Base-by-base conservation (phyloP, 306 rosid genomes). In the Alnus rubra region DNA sequence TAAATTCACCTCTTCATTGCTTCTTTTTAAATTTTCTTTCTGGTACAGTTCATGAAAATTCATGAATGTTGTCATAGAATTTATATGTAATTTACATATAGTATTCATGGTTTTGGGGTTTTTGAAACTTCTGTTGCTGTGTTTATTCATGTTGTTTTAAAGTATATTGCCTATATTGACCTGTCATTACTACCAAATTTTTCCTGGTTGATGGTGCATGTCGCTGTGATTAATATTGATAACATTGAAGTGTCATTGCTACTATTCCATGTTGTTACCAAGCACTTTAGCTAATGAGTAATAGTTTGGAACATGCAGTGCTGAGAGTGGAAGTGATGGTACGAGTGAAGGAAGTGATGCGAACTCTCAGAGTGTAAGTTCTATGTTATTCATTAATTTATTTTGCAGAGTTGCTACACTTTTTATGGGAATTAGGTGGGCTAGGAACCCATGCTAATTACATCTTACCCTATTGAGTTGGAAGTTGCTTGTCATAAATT, bases 301-400 rank as follows among this genome's bases (percentile, higher is more conserved):
- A 54, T 73, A 45, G 80, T 78, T 74, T 69, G 84, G 81, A 79
- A 74, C 76, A 54, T 92, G 89, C 93, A 95, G 98, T 88, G 94
- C 92, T 84, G 98, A 92, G 75, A 95, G 98, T 88, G 97, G 80
- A 74, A 95, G 97, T 83, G 98, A 95, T 76, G 98, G 92, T 31
- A 81, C 93, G 3, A 95, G 98, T 86, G 98, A 95, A 80, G 95
- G 98, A 84, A 95, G 98, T 58, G 98, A 90, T 82, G 95, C 88
- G 30, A 89, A 93, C 83, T 95, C 98, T 76, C 89, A 95, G 80
- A 92, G 88, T 87, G 98, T 95, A 90, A 91, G 98, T 84, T 44
- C n/a, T 44, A 37, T 80, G 49, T 62, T 74, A 42, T 80, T 76
- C 15, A 39, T 63, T 69, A 19, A 68, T 64, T 48, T 71, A 39